phyloP scores from a whole-genome alignment of 345 rosid genomes.

The Dimocarpus longan region DNA sequence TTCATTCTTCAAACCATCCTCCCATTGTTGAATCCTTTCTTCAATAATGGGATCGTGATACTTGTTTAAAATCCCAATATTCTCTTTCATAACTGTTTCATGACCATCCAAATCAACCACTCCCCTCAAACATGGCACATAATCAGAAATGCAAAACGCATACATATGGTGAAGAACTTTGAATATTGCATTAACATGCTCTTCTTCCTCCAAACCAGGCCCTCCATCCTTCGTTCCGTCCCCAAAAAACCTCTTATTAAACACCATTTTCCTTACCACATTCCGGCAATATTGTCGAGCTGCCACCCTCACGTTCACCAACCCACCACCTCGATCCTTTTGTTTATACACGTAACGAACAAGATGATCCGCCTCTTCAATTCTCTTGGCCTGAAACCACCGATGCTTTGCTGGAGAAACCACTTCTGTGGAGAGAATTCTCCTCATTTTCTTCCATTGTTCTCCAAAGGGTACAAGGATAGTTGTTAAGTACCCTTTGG shows the following conservation, averaged over 20 bases:
- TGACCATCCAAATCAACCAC: conserved; percentile 40
- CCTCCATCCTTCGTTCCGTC: conserved; percentile 34
- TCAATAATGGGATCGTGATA: conserved; percentile 52
- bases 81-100: conserved; percentile 38
- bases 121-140: conserved; percentile 45
- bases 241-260: conserved; percentile 35
- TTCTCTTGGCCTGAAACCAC: conserved; percentile 44
- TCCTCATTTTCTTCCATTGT: conserved; percentile 57
- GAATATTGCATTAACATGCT: conserved; percentile 52
- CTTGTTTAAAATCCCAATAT: conserved; percentile 30
- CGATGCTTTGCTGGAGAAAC: conserved; percentile 39
- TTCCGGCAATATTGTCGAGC: conserved; percentile 41
- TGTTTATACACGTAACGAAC: conserved; percentile 38
- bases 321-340: conserved; percentile 20
- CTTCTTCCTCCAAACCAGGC: conserved; percentile 41
- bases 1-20: conserved; percentile 22
- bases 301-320: conserved; percentile 32
- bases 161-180: conserved; percentile 30
- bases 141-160: conserved; percentile 53
- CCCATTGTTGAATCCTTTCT: conserved; percentile 50
- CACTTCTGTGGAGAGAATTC: conserved; percentile 36
- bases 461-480: conserved; percentile 31
- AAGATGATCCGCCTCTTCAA: conserved; percentile 42
- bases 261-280: conserved; percentile 38
- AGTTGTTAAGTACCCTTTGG: conserved; percentile 33